phyloP scores from a whole-genome alignment of 768 basidiomycete genomes.

The Russula sp. region DNA sequence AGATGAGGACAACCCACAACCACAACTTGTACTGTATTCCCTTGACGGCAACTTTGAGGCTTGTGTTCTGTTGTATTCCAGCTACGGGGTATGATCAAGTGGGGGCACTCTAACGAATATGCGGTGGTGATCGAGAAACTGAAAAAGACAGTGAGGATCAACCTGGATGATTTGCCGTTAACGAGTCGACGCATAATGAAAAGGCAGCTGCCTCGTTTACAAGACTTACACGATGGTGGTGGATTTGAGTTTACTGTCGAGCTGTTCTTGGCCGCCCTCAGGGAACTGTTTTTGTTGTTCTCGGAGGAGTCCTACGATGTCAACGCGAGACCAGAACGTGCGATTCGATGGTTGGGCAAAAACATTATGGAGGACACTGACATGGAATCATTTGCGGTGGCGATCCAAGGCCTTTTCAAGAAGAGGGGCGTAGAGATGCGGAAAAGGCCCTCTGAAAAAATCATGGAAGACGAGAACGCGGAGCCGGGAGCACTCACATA shows the following conservation, averaged over 20 bases:
- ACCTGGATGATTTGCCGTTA: too few species aligned
- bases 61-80: too few species aligned
- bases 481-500: too few species aligned
- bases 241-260: not conserved
- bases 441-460: not conserved
- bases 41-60: too few species aligned
- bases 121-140: too few species aligned
- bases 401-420: slow-evolving; percentile 3
- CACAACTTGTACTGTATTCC: too few species aligned
- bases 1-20: too few species aligned
- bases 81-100: too few species aligned
- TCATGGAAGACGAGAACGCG: too few species aligned
- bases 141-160: too few species aligned
- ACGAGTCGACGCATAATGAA: not conserved
- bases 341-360: slow-evolving; percentile 7
- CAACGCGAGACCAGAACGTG: not conserved
- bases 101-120: too few species aligned
- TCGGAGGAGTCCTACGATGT: not conserved
- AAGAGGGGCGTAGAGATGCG: not conserved
- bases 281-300: not conserved
- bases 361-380: slow-evolving; percentile 1
- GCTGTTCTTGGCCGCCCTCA: not conserved
- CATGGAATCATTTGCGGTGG: not conserved
- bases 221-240: not conserved
- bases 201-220: not conserved